These are phyloP conservation scores for Solanum hybrid DNA, from an alignment of 305 asterid genomes.

Conservation along the genomic window DNA sequence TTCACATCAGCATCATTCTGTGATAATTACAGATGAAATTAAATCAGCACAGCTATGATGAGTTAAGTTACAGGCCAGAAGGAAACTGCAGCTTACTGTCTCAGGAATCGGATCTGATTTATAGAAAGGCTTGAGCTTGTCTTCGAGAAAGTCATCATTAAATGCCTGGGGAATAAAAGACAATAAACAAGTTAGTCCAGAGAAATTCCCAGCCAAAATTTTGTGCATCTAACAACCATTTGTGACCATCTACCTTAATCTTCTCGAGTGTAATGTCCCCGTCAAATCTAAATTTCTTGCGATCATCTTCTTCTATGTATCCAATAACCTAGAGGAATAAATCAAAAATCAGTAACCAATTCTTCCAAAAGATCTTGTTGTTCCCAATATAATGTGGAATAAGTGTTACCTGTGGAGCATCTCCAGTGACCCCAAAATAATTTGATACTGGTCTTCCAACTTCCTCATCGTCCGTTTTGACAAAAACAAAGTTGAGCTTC, in stretches of 20 bases:
- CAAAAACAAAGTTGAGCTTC: slow-evolving; percentile 65
- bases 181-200: background rate
- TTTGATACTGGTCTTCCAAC: slow-evolving; percentile 80
- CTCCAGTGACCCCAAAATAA: slow-evolving; percentile 65
- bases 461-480: slow-evolving; percentile 36
- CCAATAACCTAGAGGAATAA: slow-evolving; percentile 55
- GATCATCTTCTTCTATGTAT: slow-evolving; percentile 46
- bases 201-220: background rate
- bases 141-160: slow-evolving; percentile 2
- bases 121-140: slow-evolving; percentile 14
- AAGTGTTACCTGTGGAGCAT: slow-evolving; percentile 50
- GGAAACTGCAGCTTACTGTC: slow-evolving; percentile 7
- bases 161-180: slow-evolving; percentile 11
- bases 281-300: slow-evolving; percentile 45
- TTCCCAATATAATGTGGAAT: background rate
- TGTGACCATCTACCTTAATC: slow-evolving; percentile 44
- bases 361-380: background rate
- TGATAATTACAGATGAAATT: background rate
- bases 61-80: background rate
- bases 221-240: background rate
- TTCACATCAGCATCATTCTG: slow-evolving; percentile 17
- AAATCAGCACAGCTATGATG: background rate
- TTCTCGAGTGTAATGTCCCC: slow-evolving; percentile 53
- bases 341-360: background rate
- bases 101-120: slow-evolving; percentile 14